These are phyloP conservation scores for Neofusicoccum ribis DNA, from an alignment of 2,329 filamentous ascomycete genomes.

Conservation along the genomic window DNA sequence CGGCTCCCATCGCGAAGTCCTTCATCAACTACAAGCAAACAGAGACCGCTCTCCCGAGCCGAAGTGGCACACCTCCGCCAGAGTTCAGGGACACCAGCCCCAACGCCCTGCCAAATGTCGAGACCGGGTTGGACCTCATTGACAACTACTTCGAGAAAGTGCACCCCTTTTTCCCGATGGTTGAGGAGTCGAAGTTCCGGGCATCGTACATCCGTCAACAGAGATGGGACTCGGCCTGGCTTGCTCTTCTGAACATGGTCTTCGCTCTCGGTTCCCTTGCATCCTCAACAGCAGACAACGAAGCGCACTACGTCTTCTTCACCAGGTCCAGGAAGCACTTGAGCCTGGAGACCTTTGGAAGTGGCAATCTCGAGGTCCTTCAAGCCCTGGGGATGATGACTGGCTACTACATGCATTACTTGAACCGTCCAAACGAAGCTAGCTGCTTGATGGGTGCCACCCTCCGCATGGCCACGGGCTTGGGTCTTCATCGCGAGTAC, in stretches of 20 bases:
- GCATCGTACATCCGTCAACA: constrained; percentile 64
- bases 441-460: constrained; percentile 71
- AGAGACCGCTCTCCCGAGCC: constrained; percentile 36
- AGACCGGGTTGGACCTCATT: constrained; percentile 67
- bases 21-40: constrained; percentile 48
- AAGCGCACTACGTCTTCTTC: constrained; percentile 70
- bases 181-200: constrained; percentile 71
- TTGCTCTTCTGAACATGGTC: constrained; percentile 73
- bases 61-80: constrained; percentile 38
- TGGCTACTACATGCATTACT: constrained; percentile 76
- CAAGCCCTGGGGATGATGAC: constrained; percentile 71
- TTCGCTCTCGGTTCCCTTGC: constrained; percentile 74
- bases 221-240: constrained; percentile 68
- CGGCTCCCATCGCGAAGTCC: constrained; percentile 52
- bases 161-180: constrained; percentile 71
- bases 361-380: constrained; percentile 70
- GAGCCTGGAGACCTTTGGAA: constrained; percentile 66
- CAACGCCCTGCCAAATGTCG: constrained; percentile 56
- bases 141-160: constrained; percentile 76
- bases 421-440: constrained; percentile 75
- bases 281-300: constrained; percentile 62
- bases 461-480: constrained; percentile 71
- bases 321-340: constrained; percentile 67
- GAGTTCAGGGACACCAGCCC: constrained; percentile 34
- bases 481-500: constrained; percentile 70